These are phyloP conservation scores for Coemansia sp. DNA, from an alignment of 192 early-diverging fungal species.

Conservation along the genomic window DNA sequence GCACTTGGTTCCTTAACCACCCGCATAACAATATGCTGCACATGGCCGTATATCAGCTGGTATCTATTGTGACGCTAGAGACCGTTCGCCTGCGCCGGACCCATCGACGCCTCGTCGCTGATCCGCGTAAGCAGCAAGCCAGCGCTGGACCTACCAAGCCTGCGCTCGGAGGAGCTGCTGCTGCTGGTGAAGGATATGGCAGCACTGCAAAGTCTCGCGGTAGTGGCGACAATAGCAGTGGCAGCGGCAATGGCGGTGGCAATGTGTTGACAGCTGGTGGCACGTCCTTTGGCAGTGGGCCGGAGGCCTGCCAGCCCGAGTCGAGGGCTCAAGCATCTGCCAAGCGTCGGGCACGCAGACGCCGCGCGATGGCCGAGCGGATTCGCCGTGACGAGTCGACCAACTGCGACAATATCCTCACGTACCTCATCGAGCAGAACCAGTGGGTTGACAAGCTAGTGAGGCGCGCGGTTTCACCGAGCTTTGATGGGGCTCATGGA, in stretches of 20 bases:
- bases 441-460: conserved; percentile 52
- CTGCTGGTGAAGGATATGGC: not conserved
- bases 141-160: not conserved
- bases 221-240: not conserved
- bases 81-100: conserved; percentile 42
- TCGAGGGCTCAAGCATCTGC: conserved; percentile 16
- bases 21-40: conserved; percentile 57
- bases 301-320: conserved; percentile 5
- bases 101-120: conserved; percentile 20
- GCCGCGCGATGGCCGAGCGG: conserved; percentile 44
- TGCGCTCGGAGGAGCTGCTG: not conserved
- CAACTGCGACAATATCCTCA: conserved; percentile 53
- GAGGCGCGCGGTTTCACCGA: conserved; percentile 38
- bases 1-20: conserved; percentile 55
- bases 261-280: conserved; percentile 14
- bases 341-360: conserved; percentile 28
- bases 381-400: conserved; percentile 47
- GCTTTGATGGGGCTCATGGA: conserved; percentile 51
- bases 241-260: conserved; percentile 8
- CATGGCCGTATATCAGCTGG: conserved; percentile 43
- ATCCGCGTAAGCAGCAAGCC: conserved; percentile 5
- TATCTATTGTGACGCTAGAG: conserved; percentile 42
- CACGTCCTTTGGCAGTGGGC: not conserved
- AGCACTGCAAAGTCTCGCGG: not conserved
- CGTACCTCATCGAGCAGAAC: conserved; percentile 52